A percentile compares a stretch with the other conserved stretches of the same genome.
Evolutionary conservation across 2,329 filamentous ascomycete genomes (phyloP).

Genomic region (Colletotrichum gloeosporioides): DNA sequence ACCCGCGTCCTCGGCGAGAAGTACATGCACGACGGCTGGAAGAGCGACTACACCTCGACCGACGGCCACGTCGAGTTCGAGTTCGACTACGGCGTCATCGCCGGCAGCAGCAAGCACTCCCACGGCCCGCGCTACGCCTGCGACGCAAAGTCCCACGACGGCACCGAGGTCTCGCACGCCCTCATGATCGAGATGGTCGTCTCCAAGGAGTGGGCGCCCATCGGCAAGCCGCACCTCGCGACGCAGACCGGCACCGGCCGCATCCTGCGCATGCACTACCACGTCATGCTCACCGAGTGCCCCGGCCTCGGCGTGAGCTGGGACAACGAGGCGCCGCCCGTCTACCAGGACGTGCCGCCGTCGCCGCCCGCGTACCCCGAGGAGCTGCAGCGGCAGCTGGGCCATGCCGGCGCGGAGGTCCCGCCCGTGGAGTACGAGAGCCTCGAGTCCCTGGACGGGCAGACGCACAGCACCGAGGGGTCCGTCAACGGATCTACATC

Average conservation of each 20-base stretch:
- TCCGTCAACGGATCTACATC: not conserved
- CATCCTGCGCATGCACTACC: constrained; percentile 92
- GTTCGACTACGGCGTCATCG: constrained; percentile 69
- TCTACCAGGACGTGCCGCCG: constrained; percentile 91
- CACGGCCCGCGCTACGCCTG: constrained; percentile 70
- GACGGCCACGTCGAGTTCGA: constrained; percentile 77
- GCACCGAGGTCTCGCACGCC: constrained; percentile 81
- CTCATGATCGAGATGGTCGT: constrained; percentile 94
- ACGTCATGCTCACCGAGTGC: constrained; percentile 80
- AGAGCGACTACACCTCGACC: constrained; percentile 65
- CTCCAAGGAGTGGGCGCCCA: constrained; percentile 83
- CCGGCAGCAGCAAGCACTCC: constrained; percentile 45
- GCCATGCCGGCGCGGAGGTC: constrained; percentile 9
- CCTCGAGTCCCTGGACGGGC: constrained; percentile 40
- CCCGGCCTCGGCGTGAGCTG: constrained; percentile 90
- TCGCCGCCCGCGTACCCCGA: constrained; percentile 76
- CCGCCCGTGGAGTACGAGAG: constrained; percentile 44
- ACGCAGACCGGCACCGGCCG: constrained; percentile 90
- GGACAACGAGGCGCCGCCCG: constrained; percentile 94
- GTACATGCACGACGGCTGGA: constrained; percentile 89
- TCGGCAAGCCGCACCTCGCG: constrained; percentile 69
- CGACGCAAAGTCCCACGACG: constrained; percentile 76
- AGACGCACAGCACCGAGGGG: constrained; percentile 14
- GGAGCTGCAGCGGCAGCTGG: constrained; percentile 13
- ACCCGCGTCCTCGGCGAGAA: constrained; percentile 79